phyloP scores from a whole-genome alignment of 306 rosid genomes.

The Spatholobus suberectus region DNA sequence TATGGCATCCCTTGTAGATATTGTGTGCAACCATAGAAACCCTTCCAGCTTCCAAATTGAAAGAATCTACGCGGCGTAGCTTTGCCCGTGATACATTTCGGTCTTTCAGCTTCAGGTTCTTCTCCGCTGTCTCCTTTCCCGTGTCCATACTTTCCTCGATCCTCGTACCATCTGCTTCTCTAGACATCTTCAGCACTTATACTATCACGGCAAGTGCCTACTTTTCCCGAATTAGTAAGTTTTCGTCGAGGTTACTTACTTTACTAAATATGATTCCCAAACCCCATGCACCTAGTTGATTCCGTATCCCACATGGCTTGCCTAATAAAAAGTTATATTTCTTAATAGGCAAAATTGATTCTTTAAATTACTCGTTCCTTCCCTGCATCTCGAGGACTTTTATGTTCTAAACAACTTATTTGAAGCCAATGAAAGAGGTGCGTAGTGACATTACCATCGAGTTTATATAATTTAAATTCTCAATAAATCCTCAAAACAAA shows the following conservation, averaged over 20 bases:
- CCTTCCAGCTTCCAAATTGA: constrained; percentile 86
- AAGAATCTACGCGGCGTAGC: constrained; percentile 76
- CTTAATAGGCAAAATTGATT: background rate
- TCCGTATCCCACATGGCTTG: constrained; percentile 63
- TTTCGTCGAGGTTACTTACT: constrained; percentile 40
- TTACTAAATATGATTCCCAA: constrained; percentile 37
- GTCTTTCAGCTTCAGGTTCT: constrained; percentile 41
- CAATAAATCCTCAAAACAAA: too few species aligned
- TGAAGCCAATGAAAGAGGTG: background rate
- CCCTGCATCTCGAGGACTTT: constrained; percentile 29
- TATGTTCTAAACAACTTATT: background rate
- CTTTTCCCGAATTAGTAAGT: constrained; percentile 58
- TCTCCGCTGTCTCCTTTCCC: background rate
- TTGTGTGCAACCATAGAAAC: constrained; percentile 44
- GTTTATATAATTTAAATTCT: too few species aligned
- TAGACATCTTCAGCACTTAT: constrained; percentile 24
- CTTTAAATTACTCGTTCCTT: background rate
- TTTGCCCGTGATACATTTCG: constrained; percentile 70
- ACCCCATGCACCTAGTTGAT: constrained; percentile 58
- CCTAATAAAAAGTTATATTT: background rate
- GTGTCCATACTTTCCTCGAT: constrained; percentile 18
- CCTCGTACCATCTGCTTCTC: constrained; percentile 7
- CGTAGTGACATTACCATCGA: too few species aligned
- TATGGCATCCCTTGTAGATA: constrained; percentile 50
- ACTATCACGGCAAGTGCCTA: too few species aligned